These are phyloP conservation scores for Penicillium herquei DNA, from an alignment of 495 filamentous ascomycete genomes.

Conservation along the genomic window DNA sequence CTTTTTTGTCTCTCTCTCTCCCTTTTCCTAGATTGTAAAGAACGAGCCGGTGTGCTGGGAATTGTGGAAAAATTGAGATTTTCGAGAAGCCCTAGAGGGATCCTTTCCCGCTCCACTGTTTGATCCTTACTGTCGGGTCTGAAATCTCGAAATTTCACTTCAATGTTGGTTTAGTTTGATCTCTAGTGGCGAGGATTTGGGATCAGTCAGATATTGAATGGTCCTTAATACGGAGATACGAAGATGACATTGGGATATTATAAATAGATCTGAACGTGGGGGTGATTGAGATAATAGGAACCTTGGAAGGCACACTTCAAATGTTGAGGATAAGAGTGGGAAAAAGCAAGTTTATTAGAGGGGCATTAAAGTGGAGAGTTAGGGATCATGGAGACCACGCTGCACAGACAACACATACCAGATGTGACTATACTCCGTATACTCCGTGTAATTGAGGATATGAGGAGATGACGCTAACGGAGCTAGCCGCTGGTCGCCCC, in stretches of 20 bases:
- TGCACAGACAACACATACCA: too few species aligned
- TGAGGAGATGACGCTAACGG: too few species aligned
- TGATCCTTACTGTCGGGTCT: slow-evolving; percentile 8
- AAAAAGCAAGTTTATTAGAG: too few species aligned
- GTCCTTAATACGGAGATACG: too few species aligned
- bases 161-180: slow-evolving; percentile 10
- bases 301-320: too few species aligned
- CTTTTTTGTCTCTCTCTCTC: not conserved
- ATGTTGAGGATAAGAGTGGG: too few species aligned
- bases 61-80: not conserved
- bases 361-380: too few species aligned
- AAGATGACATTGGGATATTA: too few species aligned
- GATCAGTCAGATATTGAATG: not conserved
- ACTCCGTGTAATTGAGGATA: too few species aligned
- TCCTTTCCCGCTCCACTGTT: slow-evolving; percentile 6
- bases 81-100: slow-evolving; percentile 3
- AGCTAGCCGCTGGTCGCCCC: slow-evolving; percentile 25
- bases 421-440: too few species aligned
- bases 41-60: slow-evolving; percentile 1
- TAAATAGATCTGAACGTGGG: not conserved
- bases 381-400: too few species aligned
- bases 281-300: not conserved
- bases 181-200: not conserved
- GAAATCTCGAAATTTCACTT: not conserved
- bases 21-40: not conserved